Evolutionary conservation across 352 stramenopile species (phyloP).

Genomic region (Phytopythium kandeliae): DNA sequence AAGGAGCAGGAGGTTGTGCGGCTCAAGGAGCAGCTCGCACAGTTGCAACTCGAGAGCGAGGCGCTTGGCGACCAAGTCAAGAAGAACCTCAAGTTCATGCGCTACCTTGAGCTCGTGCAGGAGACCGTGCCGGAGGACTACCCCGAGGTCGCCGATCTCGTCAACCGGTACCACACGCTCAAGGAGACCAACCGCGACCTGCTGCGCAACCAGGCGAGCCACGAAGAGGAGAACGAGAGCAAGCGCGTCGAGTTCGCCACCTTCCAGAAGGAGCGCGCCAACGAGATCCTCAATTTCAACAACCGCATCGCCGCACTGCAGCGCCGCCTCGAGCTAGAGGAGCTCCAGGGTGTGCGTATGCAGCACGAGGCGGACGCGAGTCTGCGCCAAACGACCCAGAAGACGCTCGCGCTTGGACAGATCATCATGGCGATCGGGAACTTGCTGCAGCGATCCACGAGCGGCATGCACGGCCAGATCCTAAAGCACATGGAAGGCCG

Average conservation of each 20-base stretch:
- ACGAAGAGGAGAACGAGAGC: conserved; percentile 85
- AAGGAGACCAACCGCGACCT: conserved; percentile 88
- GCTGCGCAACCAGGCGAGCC: conserved; percentile 57
- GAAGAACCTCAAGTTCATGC: conserved; percentile 84
- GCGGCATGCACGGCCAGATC: conserved; percentile 81
- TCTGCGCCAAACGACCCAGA: conserved; percentile 85
- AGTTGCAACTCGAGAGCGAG: conserved; percentile 62
- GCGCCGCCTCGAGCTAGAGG: conserved; percentile 64
- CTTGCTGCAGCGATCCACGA: conserved; percentile 77
- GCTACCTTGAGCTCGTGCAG: conserved; percentile 87
- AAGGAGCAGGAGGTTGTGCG: conserved; percentile 87
- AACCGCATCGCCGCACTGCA: conserved; percentile 88
- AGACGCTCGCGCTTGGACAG: conserved; percentile 88
- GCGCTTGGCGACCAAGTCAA: conserved; percentile 57
- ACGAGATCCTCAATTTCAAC: conserved; percentile 92
- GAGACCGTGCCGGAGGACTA: conserved; percentile 89
- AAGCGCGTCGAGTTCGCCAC: conserved; percentile 76
- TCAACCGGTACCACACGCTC: conserved; percentile 91
- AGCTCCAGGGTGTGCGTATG: conserved; percentile 62
- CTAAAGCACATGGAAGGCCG: conserved; percentile 82
- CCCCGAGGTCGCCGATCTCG: conserved; percentile 87
- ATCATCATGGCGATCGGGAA: conserved; percentile 88
- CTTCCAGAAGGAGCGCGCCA: conserved; percentile 87
- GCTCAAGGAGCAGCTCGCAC: conserved; percentile 66
- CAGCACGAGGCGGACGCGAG: conserved; percentile 88